phyloP scores from a whole-genome alignment of 495 filamentous ascomycete species.

The Aspergillus diversus region DNA sequence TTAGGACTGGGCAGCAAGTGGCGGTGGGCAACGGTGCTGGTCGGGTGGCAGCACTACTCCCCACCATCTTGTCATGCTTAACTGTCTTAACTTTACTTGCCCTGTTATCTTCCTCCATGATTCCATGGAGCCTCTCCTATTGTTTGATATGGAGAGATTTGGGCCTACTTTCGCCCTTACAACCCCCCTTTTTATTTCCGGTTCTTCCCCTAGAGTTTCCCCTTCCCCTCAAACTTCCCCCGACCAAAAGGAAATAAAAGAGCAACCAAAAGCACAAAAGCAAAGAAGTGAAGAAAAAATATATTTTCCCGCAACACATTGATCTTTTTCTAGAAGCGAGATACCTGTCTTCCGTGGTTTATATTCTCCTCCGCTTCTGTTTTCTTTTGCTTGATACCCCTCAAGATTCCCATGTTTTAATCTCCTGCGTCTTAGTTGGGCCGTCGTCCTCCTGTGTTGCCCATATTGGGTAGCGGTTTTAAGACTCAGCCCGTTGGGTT shows the following conservation, averaged over 20 bases:
- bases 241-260: constrained; percentile 16
- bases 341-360: constrained; percentile 13
- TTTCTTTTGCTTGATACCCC: constrained; percentile 15
- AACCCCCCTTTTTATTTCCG: constrained; percentile 1
- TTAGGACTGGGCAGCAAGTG: constrained; percentile 17
- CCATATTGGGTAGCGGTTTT: too few relatives aligned
- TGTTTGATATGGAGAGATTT: constrained; percentile 8
- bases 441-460: too few relatives aligned
- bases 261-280: constrained; percentile 20
- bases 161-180: constrained; percentile 32
- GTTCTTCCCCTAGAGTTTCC: constrained; percentile 13
- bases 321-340: constrained; percentile 16
- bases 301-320: constrained; percentile 6
- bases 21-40: constrained; percentile 19
- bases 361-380: background rate
- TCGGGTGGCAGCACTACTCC: constrained; percentile 18
- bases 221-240: background rate
- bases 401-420: constrained; percentile 4
- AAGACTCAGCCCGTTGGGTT: background rate
- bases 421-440: background rate
- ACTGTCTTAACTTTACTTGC: constrained; percentile 4
- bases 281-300: constrained; percentile 18
- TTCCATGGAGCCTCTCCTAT: constrained; percentile 4
- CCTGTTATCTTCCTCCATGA: constrained; percentile 8
- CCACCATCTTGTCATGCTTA: constrained; percentile 18